Base-by-base conservation (phyloP, 2,329 filamentous ascomycete species). In the Cladophialophora psammophila region DNA sequence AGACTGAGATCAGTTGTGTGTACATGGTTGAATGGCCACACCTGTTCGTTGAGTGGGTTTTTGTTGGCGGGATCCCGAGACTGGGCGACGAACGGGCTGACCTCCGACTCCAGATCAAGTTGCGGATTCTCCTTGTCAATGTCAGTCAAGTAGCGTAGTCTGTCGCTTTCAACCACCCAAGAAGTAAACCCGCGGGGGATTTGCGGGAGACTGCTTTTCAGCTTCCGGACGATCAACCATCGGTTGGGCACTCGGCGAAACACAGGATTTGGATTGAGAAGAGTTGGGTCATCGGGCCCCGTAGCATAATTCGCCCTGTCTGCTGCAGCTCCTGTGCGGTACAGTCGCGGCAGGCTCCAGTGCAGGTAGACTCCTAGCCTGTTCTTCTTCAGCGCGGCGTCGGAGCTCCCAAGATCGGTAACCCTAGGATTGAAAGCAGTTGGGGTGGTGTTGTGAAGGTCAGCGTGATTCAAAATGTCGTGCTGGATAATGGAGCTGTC, bases 361-460 rank as follows among this genome's bases (percentile, higher is more conserved):
- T 82, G 79, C 0, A 84, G 38, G 58, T 83, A 82, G 9, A 80
- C 79, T 1, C 82, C 81, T 3, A 75, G 67, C 0, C 81, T 77
- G 65, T 78, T 71, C 2, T 53, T 68, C 35, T 74, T 73, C n/a
- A n/a, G n/a, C n/a, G n/a, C n/a, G 26, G 34, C 52, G 52, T 80
- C 45, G 3, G 80, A 76, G 2, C 77, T 2, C 0, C 34, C 26
- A 9, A 64, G 2, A 32, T 64, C 55, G 20, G 53, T 26, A 15
- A 59, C 2, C 2, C 62, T 36, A 15, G 62, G 54, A 38, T 64
- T 64, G n/a, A 18, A 35, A 8, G 5, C 9, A 0, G 76, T 72
- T 0, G 78, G 79, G 0, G 71, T 61, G 0, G 78, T 66, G 35
- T 73, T 74, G 73, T 83, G 79, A 1, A 83, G 70, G 65, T 82